Evolutionary conservation across 768 basidiomycete species (phyloP).

Genomic region (Phaeotremella fagi): DNA sequence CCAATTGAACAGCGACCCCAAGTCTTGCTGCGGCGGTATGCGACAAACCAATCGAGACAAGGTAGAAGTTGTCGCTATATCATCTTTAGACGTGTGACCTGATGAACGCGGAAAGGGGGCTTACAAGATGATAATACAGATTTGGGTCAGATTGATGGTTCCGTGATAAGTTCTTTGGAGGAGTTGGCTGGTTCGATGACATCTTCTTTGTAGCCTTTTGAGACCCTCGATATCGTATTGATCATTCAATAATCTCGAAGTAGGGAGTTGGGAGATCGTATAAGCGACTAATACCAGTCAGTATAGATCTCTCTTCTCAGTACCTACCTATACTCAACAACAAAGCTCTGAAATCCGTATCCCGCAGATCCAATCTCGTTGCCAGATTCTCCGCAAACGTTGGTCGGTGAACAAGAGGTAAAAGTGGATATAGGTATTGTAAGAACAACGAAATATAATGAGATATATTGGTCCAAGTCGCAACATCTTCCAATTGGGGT

Average conservation of each 20-base stretch:
- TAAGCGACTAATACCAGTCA: constrained; percentile 28
- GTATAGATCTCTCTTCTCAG: neutral
- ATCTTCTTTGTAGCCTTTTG: constrained; percentile 36
- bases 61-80: constrained; percentile 38
- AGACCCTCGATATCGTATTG: constrained; percentile 38
- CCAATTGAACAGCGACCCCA: constrained; percentile 39
- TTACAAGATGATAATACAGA: constrained; percentile 41
- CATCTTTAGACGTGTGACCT: too few relatives aligned
- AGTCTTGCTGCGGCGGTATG: constrained; percentile 41
- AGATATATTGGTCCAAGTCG: constrained; percentile 35
- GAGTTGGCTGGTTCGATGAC: constrained; percentile 34
- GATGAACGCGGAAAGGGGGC: constrained; percentile 10
- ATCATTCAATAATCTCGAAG: constrained; percentile 32
- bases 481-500: constrained; percentile 38
- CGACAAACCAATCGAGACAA: constrained; percentile 36
- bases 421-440: constrained; percentile 35
- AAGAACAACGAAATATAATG: constrained; percentile 40
- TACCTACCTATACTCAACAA: constrained; percentile 39
- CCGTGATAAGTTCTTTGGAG: constrained; percentile 39
- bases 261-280: constrained; percentile 42
- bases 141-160: constrained; percentile 36
- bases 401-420: constrained; percentile 38
- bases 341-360: constrained; percentile 38
- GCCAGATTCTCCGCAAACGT: constrained; percentile 40
- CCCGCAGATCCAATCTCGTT: constrained; percentile 32